Conservation (phyloP, 2,329 filamentous ascomycete genomes). For the Coniochaeta sp. region DNA sequence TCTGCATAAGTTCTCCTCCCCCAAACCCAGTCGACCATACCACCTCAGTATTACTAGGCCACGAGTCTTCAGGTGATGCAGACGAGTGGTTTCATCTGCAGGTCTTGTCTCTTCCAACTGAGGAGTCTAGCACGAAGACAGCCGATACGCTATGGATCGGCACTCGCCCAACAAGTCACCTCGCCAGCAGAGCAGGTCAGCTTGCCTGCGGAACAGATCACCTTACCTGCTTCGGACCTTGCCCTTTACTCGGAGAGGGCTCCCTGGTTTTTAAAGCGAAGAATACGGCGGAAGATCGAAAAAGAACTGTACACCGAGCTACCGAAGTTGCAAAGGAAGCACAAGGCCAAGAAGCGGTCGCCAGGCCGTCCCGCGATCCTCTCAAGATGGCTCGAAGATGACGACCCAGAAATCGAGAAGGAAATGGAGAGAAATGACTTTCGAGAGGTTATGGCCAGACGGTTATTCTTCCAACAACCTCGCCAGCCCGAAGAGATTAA, state of each 20-base stretch:
- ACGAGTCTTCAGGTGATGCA: slow-evolving; percentile 5
- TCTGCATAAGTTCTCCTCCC: background rate
- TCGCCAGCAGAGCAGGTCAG: background rate
- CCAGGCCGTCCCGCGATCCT: background rate
- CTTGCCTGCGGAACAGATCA: background rate
- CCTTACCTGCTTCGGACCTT: background rate
- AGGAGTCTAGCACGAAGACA: slow-evolving; percentile 2
- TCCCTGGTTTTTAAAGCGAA: background rate
- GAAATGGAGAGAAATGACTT: background rate
- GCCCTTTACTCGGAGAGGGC: background rate
- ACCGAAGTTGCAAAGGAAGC: background rate
- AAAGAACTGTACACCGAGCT: background rate
- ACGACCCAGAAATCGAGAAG: background rate
- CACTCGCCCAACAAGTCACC: background rate
- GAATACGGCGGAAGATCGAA: background rate
- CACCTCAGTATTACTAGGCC: background rate
- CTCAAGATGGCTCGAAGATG: background rate
- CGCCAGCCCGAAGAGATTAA: background rate
- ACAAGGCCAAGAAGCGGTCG: background rate
- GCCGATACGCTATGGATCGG: background rate
- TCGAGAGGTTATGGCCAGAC: background rate
- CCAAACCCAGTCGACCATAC: background rate
- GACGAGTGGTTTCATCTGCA: slow-evolving; percentile 8
- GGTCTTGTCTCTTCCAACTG: slow-evolving; percentile 7
- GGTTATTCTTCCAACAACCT: background rate